Conservation (phyloP, 257 asterid genomes). For the Fraxinus americana region DNA sequence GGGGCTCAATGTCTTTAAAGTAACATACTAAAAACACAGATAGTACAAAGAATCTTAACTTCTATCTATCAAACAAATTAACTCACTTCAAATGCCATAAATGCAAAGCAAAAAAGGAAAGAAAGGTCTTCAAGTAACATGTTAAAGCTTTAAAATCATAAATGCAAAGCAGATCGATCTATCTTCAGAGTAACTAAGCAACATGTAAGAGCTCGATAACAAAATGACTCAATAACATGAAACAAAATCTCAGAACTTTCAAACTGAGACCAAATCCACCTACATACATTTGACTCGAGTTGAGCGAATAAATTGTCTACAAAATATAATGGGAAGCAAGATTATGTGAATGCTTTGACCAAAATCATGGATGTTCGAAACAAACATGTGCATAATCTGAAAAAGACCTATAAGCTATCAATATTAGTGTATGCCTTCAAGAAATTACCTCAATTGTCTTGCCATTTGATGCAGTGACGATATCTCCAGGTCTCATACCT, state of each 20-base stretch:
- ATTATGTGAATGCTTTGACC: background rate
- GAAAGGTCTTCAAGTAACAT: background rate
- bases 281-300: background rate
- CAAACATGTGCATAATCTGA: slow-evolving; percentile 4
- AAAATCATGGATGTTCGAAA: background rate
- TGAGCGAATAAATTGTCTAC: background rate
- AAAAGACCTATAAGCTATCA: slow-evolving; percentile 4
- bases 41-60: background rate
- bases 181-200: background rate
- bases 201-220: background rate
- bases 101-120: background rate
- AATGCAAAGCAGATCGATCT: background rate
- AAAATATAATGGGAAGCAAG: background rate
- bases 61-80: slow-evolving; percentile 1
- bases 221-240: slow-evolving; percentile 8
- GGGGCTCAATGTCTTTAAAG: too few species aligned
- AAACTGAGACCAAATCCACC: slow-evolving; percentile 10
- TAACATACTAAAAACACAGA: background rate
- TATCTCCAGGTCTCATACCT: slow-evolving; percentile 96
- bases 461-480: slow-evolving; percentile 91
- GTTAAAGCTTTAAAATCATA: background rate
- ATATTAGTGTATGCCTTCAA: background rate
- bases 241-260: background rate
- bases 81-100: background rate
- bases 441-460: slow-evolving; percentile 84